Evolutionary conservation across 331 rosid genomes (phyloP).

Genomic region (Acacia concinna): DNA sequence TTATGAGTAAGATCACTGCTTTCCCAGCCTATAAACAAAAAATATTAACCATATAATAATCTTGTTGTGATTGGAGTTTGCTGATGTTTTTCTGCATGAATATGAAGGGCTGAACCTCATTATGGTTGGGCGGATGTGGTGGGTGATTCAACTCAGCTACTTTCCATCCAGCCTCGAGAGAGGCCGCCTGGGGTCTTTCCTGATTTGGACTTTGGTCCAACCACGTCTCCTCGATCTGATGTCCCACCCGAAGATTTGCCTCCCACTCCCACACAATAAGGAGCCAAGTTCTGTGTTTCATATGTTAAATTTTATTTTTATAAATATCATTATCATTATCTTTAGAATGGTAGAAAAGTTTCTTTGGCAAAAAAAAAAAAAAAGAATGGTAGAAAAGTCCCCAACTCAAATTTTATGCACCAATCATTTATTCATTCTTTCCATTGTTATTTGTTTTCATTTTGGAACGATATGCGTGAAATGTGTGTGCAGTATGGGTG

Average conservation of each 20-base stretch:
- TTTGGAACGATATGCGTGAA: too few relatives aligned
- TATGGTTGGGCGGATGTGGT: constrained; percentile 98
- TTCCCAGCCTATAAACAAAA: neutral
- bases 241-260: constrained; percentile 53
- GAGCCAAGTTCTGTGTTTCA: constrained; percentile 20
- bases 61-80: neutral
- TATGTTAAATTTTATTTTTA: neutral
- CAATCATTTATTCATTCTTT: constrained; percentile 67
- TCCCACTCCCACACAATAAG: constrained; percentile 57
- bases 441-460: constrained; percentile 9
- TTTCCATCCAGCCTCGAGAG: constrained; percentile 75
- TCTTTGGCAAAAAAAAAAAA: too few relatives aligned
- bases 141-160: constrained; percentile 86
- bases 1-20: constrained; percentile 62
- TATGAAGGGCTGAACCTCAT: constrained; percentile 94
- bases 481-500: neutral
- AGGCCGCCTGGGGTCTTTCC: constrained; percentile 89
- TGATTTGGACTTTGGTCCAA: constrained; percentile 63
- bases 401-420: constrained; percentile 29
- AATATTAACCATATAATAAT: neutral
- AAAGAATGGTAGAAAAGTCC: constrained; percentile 28
- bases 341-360: constrained; percentile 23
- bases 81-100: neutral
- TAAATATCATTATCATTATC: neutral
- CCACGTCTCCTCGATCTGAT: constrained; percentile 40